Percentiles rank a stretch among this genome's conserved stretches.
phyloP scores from a whole-genome alignment of 169 alveolate genomes.

The Plasmodium inui region DNA sequence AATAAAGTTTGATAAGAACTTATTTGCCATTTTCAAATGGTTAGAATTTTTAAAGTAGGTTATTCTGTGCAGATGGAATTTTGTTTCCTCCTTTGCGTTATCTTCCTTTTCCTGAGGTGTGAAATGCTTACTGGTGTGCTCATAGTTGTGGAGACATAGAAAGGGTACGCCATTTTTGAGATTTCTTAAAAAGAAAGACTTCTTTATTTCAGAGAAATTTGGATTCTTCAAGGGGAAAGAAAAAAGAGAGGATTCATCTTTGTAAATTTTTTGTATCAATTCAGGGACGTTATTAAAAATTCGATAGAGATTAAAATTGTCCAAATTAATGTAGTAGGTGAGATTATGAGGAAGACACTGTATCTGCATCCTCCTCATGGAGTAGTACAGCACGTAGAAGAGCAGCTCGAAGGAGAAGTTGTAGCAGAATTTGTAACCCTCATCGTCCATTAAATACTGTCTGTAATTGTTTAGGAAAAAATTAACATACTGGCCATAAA shows the following conservation, averaged over 20 bases:
- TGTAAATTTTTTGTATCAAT: slow-evolving; percentile 11
- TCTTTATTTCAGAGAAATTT: slow-evolving; percentile 19
- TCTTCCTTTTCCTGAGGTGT: neutral
- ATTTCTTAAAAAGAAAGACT: slow-evolving; percentile 38
- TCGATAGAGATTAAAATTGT: slow-evolving; percentile 20
- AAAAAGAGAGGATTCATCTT: neutral
- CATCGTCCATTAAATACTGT: slow-evolving; percentile 3
- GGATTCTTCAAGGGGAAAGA: slow-evolving; percentile 32
- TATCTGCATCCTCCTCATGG: slow-evolving; percentile 28
- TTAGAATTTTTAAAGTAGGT: neutral
- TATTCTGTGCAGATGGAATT: neutral
- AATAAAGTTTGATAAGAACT: neutral
- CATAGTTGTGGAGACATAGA: slow-evolving; percentile 32
- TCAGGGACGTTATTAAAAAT: slow-evolving; percentile 44
- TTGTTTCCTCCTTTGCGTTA: neutral
- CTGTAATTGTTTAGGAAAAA: slow-evolving; percentile 25
- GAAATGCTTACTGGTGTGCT: neutral
- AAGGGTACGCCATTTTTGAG: slow-evolving; percentile 30
- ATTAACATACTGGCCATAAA: slow-evolving; percentile 27
- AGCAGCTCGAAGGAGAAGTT: slow-evolving; percentile 38
- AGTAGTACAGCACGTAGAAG: slow-evolving; percentile 33
- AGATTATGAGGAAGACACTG: slow-evolving; percentile 55
- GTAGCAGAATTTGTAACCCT: slow-evolving; percentile 12
- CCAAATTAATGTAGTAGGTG: slow-evolving; percentile 25
- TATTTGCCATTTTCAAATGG: neutral